phyloP scores from a whole-genome alignment of 1,284 basidiomycete species.

The Cutaneotrichosporon spelunceum region DNA sequence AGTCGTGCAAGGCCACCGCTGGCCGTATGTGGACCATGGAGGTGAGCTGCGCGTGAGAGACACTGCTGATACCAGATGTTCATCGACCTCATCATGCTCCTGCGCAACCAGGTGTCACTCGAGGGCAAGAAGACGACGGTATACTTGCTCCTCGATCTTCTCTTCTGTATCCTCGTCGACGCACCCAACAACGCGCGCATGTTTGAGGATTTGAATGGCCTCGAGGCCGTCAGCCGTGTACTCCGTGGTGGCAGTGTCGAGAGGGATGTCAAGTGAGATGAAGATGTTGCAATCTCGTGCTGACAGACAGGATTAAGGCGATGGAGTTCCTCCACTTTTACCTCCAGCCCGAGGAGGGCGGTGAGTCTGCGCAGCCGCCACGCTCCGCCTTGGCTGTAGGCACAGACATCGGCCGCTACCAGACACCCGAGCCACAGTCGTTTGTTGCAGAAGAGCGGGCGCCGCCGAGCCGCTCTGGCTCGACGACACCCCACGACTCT shows the following conservation, averaged over 20 bases:
- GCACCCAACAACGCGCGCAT: constrained; percentile 65
- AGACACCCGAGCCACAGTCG: constrained; percentile 13
- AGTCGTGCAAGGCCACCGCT: constrained; percentile 64
- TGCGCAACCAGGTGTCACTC: constrained; percentile 33
- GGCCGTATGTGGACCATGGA: constrained; percentile 68
- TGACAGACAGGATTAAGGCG: constrained; percentile 73
- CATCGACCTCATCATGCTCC: constrained; percentile 42
- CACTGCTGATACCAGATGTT: constrained; percentile 32
- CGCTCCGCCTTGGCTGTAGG: background rate
- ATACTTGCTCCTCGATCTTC: constrained; percentile 70
- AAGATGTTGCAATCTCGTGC: background rate
- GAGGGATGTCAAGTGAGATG: constrained; percentile 70
- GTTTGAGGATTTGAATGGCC: constrained; percentile 71
- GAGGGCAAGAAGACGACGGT: constrained; percentile 50
- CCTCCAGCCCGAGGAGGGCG: constrained; percentile 66
- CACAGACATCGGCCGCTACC: background rate
- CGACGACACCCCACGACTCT: constrained; percentile 8
- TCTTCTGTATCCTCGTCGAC: constrained; percentile 80
- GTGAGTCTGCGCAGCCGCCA: constrained; percentile 11
- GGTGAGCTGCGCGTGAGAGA: constrained; percentile 54
- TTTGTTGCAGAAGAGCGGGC: background rate
- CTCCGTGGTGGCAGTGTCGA: constrained; percentile 76
- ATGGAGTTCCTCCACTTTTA: constrained; percentile 90
- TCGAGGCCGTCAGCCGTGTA: constrained; percentile 74
- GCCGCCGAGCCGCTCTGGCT: constrained; percentile 2